Base-by-base conservation (phyloP, 306 rosid genomes). In the Rubus parviflorus region DNA sequence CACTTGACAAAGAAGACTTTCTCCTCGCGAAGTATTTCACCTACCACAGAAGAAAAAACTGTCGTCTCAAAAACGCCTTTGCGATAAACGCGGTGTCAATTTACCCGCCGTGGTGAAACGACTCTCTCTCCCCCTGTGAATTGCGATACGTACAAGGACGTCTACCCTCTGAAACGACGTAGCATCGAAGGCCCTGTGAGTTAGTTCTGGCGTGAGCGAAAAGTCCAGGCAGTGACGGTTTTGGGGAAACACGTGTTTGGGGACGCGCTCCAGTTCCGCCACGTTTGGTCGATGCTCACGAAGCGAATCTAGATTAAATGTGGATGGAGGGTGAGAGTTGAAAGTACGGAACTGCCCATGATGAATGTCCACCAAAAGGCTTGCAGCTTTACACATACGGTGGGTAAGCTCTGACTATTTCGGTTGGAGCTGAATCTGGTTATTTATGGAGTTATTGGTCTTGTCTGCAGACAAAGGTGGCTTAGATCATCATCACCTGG, bases 231-330 rank as follows among this genome's bases (percentile, higher is more conserved):
- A 8, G 48, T 42, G 3, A 5, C 8, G 14, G 3, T 69, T 13
- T 35, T 52, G 41, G 23, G 7, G 8, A n/a, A 13, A 41, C 68
- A 57, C 77, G 68, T 57, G 67, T 20, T 14, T 23, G 3, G 4
- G 17, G 1, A 70, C 46, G 75, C 30, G 62, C 60, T 49, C 14
- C 1, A 5, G 19, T n/a, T 20, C 4, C 41, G 67, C 67, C 66
- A 20, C 66, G 53, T 73, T 73, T 43, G 68, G 45, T 25, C 47
- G 54, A 9, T 15, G 74, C 4, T 70, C 74, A 68, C 73, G 19
- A 22, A 43, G 53, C 30, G 17, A 6, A 67, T 41, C 25, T 3
- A 10, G 9, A n/a, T 41, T 1, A 6, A 14, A 56, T 3, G n/a
- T 2, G 4, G 40, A 38, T 7, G 76, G 15, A 14, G 43, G 10